Conservation (phyloP, 1,284 basidiomycete genomes). For the Wolfiporia cocos region DNA sequence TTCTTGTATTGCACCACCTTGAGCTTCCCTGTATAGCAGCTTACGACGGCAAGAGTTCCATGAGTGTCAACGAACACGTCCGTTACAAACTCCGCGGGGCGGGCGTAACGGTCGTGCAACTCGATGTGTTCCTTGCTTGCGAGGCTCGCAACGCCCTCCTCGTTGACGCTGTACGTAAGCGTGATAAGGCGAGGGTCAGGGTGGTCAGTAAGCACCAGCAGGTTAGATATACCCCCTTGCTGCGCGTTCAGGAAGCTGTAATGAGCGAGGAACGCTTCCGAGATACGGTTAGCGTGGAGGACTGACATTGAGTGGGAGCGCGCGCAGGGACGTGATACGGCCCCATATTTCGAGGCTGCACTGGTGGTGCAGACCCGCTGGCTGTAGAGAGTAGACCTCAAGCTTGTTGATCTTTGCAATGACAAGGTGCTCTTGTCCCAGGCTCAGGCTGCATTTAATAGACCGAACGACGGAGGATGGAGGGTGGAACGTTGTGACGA, state of each 20-base stretch:
- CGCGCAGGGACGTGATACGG: slow-evolving; percentile 47
- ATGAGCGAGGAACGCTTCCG: slow-evolving; percentile 9
- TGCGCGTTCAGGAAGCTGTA: slow-evolving; percentile 7
- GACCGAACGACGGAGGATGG: slow-evolving; percentile 61
- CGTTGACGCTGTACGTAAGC: slow-evolving; percentile 40
- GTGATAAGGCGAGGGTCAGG: slow-evolving; percentile 66
- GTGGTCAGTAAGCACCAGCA: slow-evolving; percentile 64
- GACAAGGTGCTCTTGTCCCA: slow-evolving; percentile 53
- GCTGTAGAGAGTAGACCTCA: slow-evolving; percentile 56
- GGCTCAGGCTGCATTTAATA: slow-evolving; percentile 46
- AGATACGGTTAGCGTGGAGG: too few species aligned
- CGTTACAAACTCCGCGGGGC: slow-evolving; percentile 62
- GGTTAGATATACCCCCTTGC: slow-evolving; percentile 39
- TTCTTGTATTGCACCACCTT: slow-evolving; percentile 51
- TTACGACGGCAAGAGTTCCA: slow-evolving; percentile 54
- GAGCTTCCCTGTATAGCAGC: slow-evolving; percentile 63
- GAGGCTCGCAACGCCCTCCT: slow-evolving; percentile 32
- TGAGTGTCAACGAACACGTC: slow-evolving; percentile 56
- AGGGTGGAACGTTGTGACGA: slow-evolving; percentile 62
- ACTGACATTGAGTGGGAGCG: slow-evolving; percentile 47
- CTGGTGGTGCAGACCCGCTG: slow-evolving; percentile 50
- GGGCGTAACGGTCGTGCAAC: slow-evolving; percentile 48
- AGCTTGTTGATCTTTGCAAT: slow-evolving; percentile 58
- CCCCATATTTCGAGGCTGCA: slow-evolving; percentile 62
- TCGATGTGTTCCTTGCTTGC: slow-evolving; percentile 35